Conservation (phyloP, 805 yeast species). For the Kurtzmaniella cleridarum region DNA sequence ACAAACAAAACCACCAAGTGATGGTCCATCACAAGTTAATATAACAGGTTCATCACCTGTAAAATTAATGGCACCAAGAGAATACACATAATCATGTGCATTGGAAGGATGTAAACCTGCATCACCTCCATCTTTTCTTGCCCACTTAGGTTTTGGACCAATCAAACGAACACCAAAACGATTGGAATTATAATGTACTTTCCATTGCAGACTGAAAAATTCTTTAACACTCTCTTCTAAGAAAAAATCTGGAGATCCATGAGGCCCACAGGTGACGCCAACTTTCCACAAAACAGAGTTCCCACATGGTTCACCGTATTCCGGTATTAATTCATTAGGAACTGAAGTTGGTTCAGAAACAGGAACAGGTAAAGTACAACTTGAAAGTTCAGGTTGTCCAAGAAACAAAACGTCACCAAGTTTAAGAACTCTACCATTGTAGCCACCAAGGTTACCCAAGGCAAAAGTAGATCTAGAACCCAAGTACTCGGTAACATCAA, state of each 20-base stretch:
- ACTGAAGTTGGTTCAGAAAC: conserved; percentile 54
- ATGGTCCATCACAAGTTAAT: conserved; percentile 95
- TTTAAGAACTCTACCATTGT: conserved; percentile 87
- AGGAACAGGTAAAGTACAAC: conserved; percentile 71
- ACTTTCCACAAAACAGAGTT: conserved; percentile 57
- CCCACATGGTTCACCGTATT: conserved; percentile 20
- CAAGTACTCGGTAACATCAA: conserved; percentile 88
- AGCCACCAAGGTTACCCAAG: conserved; percentile 88
- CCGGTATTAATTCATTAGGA: conserved; percentile 55
- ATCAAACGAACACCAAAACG: conserved; percentile 92
- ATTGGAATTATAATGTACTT: conserved; percentile 94
- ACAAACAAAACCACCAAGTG: conserved; percentile 96
- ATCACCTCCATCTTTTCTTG: conserved; percentile 93
- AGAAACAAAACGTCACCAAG: conserved; percentile 87
- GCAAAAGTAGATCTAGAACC: conserved; percentile 98
- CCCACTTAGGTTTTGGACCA: conserved; percentile 98
- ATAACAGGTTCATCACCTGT: conserved; percentile 99
- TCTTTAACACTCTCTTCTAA: conserved; percentile 64
- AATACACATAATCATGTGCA: conserved; percentile 95
- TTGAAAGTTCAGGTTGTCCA: conserved; percentile 67
- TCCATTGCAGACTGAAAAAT: conserved; percentile 80
- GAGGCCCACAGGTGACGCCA: conserved; percentile 96
- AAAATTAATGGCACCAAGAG: conserved; percentile 93
- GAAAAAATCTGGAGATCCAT: conserved; percentile 96
- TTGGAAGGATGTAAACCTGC: conserved; percentile 99